Evolutionary conservation across 2,329 filamentous ascomycete genomes (phyloP).

Genomic region (Purpureocillium takamizusanense): DNA sequence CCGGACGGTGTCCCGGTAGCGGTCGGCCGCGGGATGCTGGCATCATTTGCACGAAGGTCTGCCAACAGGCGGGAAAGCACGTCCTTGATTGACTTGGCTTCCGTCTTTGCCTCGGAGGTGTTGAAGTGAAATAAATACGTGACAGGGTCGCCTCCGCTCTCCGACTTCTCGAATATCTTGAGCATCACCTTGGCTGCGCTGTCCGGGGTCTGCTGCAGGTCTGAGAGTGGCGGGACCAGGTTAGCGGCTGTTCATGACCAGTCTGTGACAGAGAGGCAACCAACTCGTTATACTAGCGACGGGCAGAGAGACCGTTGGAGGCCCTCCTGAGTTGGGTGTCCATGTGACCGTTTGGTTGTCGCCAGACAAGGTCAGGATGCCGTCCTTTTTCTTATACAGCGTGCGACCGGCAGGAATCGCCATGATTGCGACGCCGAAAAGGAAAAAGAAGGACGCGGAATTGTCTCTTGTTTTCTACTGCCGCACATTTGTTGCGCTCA

Average conservation of each 20-base stretch:
- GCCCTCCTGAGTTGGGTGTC: slow-evolving; percentile 60
- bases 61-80: slow-evolving; percentile 71
- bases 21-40: slow-evolving; percentile 38
- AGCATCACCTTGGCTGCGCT: slow-evolving; percentile 85
- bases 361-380: slow-evolving; percentile 63
- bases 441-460: neutral
- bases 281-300: slow-evolving; percentile 76
- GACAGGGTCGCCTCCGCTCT: slow-evolving; percentile 48
- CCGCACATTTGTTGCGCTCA: neutral
- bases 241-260: neutral
- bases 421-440: slow-evolving; percentile 29
- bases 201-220: slow-evolving; percentile 91
- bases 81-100: slow-evolving; percentile 81
- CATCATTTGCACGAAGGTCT: slow-evolving; percentile 50
- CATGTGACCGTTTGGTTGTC: slow-evolving; percentile 72
- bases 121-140: slow-evolving; percentile 87
- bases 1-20: slow-evolving; percentile 16
- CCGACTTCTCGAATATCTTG: slow-evolving; percentile 73
- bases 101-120: slow-evolving; percentile 64
- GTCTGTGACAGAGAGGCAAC: slow-evolving; percentile 15
- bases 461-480: neutral
- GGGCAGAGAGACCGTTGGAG: slow-evolving; percentile 58
- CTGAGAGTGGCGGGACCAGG: slow-evolving; percentile 32
- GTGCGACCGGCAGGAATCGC: slow-evolving; percentile 55
- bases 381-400: slow-evolving; percentile 94